Evolutionary conservation across 208 protist genomes (phyloP).

Genomic region (Angomonas deanei): DNA sequence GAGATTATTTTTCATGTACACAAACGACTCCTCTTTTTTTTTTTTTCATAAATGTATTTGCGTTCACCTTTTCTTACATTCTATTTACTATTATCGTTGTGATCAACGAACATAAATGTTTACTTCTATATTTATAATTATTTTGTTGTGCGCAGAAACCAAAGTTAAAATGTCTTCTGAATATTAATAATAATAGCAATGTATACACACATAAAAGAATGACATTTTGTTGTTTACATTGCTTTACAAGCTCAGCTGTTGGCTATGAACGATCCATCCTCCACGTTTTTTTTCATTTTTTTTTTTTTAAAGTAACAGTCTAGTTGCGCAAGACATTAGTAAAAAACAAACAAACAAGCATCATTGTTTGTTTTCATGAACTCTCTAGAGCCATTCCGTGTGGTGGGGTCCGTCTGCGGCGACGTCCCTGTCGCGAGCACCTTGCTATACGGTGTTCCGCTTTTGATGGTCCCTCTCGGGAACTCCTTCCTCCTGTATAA

Average conservation of each 20-base stretch:
- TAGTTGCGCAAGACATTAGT: too few relatives aligned
- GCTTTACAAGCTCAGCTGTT: too few relatives aligned
- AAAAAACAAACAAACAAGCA: too few relatives aligned
- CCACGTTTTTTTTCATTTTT: conserved; percentile 1
- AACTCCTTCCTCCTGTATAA: conserved; percentile 82
- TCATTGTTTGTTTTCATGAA: conserved; percentile 35
- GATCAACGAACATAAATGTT: background rate
- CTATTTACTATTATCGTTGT: background rate
- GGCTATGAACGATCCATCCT: too few relatives aligned
- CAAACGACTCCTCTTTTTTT: background rate
- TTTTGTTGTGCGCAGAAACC: background rate
- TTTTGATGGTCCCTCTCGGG: conserved; percentile 80
- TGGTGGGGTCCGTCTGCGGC: conserved; percentile 75
- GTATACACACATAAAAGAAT: background rate
- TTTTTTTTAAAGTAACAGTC: too few relatives aligned
- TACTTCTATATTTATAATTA: background rate
- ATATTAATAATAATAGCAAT: background rate
- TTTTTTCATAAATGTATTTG: background rate
- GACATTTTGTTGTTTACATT: conserved; percentile 5
- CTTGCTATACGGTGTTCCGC: conserved; percentile 63
- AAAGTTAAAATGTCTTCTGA: background rate
- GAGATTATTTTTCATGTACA: background rate
- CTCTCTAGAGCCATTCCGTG: conserved; percentile 75
- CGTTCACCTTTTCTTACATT: background rate
- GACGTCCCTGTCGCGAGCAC: conserved; percentile 62